These are phyloP conservation scores for Megacollybia marginata DNA, from an alignment of 768 basidiomycete genomes.

Conservation along the genomic window DNA sequence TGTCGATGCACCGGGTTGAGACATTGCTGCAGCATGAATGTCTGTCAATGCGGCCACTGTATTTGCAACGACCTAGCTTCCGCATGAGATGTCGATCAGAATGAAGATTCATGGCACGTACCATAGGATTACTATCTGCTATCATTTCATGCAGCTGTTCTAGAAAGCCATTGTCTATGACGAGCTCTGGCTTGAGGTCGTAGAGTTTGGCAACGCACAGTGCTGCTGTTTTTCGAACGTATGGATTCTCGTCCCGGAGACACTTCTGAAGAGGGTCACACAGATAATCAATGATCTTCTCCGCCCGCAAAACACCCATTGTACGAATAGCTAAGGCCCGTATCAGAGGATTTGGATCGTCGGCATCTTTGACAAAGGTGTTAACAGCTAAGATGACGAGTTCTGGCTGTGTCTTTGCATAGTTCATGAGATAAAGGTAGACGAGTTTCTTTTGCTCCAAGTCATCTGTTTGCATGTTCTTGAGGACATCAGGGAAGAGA, in stretches of 20 bases:
- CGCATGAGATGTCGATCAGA: not conserved
- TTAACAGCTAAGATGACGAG: conserved; percentile 98
- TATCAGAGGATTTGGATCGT: conserved; percentile 94
- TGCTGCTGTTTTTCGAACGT: conserved; percentile 96
- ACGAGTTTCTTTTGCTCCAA: conserved; percentile 99
- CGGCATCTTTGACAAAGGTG: conserved; percentile 96
- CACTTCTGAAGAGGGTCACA: conserved; percentile 90
- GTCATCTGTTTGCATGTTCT: conserved; percentile 99
- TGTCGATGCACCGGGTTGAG: conserved; percentile 36
- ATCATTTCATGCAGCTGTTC: conserved; percentile 89
- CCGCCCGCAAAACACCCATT: conserved; percentile 94
- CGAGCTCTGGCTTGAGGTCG: conserved; percentile 92
- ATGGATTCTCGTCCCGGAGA: conserved; percentile 92
- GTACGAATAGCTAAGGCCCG: conserved; percentile 95
- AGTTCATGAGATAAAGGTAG: conserved; percentile 99
- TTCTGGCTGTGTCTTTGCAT: conserved; percentile 97
- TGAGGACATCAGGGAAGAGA: conserved; percentile 95
- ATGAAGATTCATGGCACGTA: conserved; percentile 21
- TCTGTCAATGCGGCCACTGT: conserved; percentile 90
- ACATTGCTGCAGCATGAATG: conserved; percentile 71
- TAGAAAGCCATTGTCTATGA: conserved; percentile 91
- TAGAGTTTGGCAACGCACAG: conserved; percentile 96
- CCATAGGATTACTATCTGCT: conserved; percentile 96
- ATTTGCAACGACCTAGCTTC: conserved; percentile 88
- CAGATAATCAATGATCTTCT: conserved; percentile 99